phyloP scores from a whole-genome alignment of 495 filamentous ascomycete species.

The Neurospora africana region DNA sequence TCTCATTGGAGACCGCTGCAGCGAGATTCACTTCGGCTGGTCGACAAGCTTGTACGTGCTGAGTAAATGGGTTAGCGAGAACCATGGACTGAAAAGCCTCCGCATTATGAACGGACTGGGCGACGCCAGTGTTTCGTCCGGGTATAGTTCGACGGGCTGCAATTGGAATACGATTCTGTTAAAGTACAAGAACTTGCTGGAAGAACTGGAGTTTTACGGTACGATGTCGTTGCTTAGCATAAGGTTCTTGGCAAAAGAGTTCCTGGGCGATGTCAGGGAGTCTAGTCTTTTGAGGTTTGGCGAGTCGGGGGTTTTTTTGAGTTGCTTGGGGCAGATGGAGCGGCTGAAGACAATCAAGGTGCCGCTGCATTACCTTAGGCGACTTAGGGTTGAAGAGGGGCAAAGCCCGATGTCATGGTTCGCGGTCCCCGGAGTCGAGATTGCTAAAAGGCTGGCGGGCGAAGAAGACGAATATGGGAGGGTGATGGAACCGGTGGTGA shows the following conservation, averaged over 20 bases:
- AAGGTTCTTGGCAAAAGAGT: too few species aligned
- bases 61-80: background rate
- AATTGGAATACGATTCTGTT: background rate
- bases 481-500: background rate
- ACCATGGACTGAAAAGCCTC: background rate
- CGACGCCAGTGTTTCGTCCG: rapidly evolving
- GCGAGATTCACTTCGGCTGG: too few species aligned
- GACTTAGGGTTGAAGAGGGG: background rate
- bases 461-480: background rate
- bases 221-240: background rate
- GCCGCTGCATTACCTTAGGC: background rate
- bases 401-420: too few species aligned
- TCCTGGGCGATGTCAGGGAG: too few species aligned
- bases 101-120: background rate
- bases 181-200: background rate
- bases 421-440: background rate
- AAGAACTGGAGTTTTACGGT: background rate
- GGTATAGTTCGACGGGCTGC: background rate
- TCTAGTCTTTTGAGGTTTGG: too few species aligned
- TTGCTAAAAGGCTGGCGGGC: too few species aligned
- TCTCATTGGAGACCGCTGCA: background rate
- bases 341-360: background rate
- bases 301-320: background rate
- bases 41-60: background rate
- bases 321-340: background rate